Conservation (phyloP, 2,329 filamentous ascomycete genomes). For the Scedosporium apiospermum region DNA sequence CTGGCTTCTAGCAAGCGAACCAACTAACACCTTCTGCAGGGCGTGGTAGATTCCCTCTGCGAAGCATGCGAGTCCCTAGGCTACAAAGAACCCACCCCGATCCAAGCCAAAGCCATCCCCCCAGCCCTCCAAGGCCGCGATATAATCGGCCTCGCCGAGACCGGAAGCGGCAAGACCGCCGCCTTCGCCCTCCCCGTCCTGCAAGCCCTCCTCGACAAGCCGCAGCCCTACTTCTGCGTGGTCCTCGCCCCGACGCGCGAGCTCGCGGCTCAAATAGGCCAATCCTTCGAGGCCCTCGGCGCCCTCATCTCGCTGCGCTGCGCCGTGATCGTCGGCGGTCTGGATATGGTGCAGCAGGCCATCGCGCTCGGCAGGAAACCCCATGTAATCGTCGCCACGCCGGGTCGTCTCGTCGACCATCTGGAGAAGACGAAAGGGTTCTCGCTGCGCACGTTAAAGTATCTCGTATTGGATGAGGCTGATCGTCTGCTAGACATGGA, state of each 20-base stretch:
- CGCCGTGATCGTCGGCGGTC: constrained; percentile 79
- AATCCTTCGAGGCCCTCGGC: constrained; percentile 80
- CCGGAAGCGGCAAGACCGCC: constrained; percentile 89
- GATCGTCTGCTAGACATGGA: constrained; percentile 88
- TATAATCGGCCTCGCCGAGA: constrained; percentile 89
- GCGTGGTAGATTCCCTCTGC: constrained; percentile 77
- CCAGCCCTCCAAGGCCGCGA: constrained; percentile 70
- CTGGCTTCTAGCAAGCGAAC: too few relatives aligned
- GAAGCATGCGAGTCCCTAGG: constrained; percentile 77
- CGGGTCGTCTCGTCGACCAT: constrained; percentile 81
- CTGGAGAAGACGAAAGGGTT: constrained; percentile 97
- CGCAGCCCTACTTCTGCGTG: constrained; percentile 77
- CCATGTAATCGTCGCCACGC: constrained; percentile 87
- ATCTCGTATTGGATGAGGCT: constrained; percentile 91
- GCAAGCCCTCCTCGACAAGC: constrained; percentile 80
- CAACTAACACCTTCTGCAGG: constrained; percentile 33
- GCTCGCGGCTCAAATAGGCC: constrained; percentile 81
- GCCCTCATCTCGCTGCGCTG: constrained; percentile 80
- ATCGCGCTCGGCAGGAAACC: constrained; percentile 94
- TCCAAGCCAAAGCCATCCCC: constrained; percentile 80
- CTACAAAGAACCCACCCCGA: constrained; percentile 80
- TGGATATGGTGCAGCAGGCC: constrained; percentile 89
- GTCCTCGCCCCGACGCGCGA: constrained; percentile 90
- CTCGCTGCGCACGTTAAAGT: constrained; percentile 70
- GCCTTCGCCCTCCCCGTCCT: constrained; percentile 91